Evolutionary conservation across 1,284 basidiomycete species (phyloP), one percentile per base, ranked within the genome.

Genomic region (Ganoderma sp.): DNA sequence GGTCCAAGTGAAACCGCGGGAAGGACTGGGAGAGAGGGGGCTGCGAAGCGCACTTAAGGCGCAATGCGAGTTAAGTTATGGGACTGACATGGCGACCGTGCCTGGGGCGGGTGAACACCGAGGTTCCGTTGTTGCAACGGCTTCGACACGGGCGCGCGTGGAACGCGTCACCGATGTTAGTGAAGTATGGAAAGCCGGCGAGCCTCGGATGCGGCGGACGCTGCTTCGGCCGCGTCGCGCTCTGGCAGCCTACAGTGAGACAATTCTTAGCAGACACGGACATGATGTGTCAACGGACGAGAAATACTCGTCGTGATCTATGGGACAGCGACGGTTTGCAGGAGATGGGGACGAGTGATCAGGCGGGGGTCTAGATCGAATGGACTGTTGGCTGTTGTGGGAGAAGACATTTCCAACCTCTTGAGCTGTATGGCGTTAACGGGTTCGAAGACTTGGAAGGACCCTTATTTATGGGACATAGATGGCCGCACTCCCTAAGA

Each of bases 111-210:
- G 58, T 41, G 34, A 58, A 37, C 19, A 58, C 37, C 12, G 34
- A 32, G 19, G 25, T 19, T n/a, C 28, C 28, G 56, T 37, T 34
- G 58, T 42, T 37, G 58, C 58, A 19, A 59, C 58, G 39, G 9
- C 37, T 60, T 60, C n/a, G 34, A 22, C 32, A 60, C 22, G 41
- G 8, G 58, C n/a, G 58, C 58, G 60, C 50, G 60, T 54, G 32
- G 64, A 66, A 50, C 48, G 45, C 64, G 57, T 50, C 52, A n/a
- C 25, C 28, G 66, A 67, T 43, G 54, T 63, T 43, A 50, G 34
- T 56, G 66, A 63, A 56, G 61, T 42, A 62, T 42, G 59, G 60
- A 57, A 37, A 52, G 22, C 10, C 22, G 22, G 9, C 25, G 22
- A 12, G 48, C 48, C 22, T 22, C n/a, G 45, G 10, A n/a, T 19